Conservation (phyloP, 2,329 filamentous ascomycete genomes). For the Aspergillus felis region DNA sequence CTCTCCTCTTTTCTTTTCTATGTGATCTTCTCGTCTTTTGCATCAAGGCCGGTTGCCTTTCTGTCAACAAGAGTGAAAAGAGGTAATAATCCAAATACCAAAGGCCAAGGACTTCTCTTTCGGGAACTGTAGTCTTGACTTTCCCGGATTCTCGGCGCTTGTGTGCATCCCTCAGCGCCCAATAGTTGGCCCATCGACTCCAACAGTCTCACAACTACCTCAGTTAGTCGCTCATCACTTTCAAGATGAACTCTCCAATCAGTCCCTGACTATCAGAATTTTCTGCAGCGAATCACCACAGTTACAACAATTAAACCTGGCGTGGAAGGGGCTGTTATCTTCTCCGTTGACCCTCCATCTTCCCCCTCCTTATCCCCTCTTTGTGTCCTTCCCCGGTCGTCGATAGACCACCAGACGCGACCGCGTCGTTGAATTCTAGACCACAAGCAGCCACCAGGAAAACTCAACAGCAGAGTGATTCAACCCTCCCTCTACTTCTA, state of each 20-base stretch:
- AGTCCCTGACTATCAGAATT: background rate
- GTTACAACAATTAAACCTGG: background rate
- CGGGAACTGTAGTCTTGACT: background rate
- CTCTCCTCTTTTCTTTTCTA: background rate
- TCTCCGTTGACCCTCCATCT: background rate
- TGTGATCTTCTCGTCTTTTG: background rate
- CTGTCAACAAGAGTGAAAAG: background rate
- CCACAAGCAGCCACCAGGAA: background rate
- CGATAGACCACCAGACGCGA: background rate
- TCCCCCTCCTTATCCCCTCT: background rate
- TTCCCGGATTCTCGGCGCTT: background rate
- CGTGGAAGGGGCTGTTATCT: background rate
- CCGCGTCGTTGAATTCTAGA: background rate
- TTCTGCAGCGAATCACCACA: background rate
- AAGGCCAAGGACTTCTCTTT: background rate
- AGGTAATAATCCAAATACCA: background rate
- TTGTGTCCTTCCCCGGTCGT: background rate
- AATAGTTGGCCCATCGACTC: background rate
- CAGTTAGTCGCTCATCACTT: background rate
- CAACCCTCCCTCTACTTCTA: background rate
- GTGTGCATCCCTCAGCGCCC: background rate
- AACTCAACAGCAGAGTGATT: background rate
- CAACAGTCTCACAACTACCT: conserved; percentile 1
- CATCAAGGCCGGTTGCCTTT: background rate
- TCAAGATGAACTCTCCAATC: background rate